Evolutionary conservation across 2,329 filamentous ascomycete species (phyloP), one percentile per base, ranked within the genome.

Genomic region (Cordyceps javanica): DNA sequence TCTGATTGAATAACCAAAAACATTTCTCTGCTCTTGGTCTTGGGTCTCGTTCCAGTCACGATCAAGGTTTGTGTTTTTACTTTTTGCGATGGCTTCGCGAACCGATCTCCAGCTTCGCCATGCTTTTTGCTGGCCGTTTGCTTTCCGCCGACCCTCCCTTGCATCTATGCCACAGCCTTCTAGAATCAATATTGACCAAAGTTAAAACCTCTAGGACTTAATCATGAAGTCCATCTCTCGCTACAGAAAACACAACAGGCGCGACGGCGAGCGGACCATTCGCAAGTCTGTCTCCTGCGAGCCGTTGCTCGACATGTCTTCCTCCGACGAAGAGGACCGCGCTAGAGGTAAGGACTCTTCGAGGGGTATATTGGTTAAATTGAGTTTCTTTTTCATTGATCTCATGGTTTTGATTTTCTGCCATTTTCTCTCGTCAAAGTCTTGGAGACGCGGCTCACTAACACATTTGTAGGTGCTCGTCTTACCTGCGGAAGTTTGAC

Each of bases 251-350:
- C 44, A 46, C 9, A 28, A 32, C 25, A 16, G 36, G 14, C 49
- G 53, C 36, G 48, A 56, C n/a, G 54, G 53, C n/a, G 30, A 49
- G 32, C 53, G 54, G 21, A 60, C 55, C 19, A 57, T 60, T 41
- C 58, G 58, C 53, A 60, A 60, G 49, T 60, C 58, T 14, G 54
- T 57, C 25, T 60, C 58, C n/a, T 57, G 49, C 21, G 58, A 60
- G 54, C 54, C 58, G 1, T 26, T 60, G 19, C 46, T 60, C 21
- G 58, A 60, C 41, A 3, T 57, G 3, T 57, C 54, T 13, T 60
- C 58, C 36, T 60, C 58, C 9, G 58, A 60, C n/a, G 58, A 60
- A 34, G 58, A 60, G 36, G 58, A 60, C 25, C 54, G 58, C 49
- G 34, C 52, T n/a, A 44, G 58, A 53, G 58, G 58, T 59, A 53